phyloP scores from a whole-genome alignment of 2,329 filamentous ascomycete genomes.

The Hypoxylon sp. region DNA sequence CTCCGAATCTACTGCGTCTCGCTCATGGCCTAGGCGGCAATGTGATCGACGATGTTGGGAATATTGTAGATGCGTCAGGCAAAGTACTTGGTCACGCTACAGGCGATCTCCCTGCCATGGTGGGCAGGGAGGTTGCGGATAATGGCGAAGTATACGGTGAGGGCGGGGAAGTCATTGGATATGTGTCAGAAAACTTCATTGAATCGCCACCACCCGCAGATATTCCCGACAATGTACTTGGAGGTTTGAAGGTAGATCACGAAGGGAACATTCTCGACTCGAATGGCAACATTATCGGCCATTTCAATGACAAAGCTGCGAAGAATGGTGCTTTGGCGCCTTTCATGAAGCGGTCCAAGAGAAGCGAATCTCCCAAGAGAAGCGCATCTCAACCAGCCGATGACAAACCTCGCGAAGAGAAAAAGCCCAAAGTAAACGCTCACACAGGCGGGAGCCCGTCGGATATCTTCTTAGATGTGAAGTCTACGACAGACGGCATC shows the following conservation, averaged over 20 bases:
- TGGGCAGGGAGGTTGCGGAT: conserved; percentile 63
- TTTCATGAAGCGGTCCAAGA: conserved; percentile 31
- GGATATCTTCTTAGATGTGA: conserved; percentile 70
- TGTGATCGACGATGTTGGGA: conserved; percentile 68
- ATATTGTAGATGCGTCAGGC: conserved; percentile 66
- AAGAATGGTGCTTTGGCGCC: conserved; percentile 38
- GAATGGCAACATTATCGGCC: conserved; percentile 63
- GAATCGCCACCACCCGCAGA: conserved; percentile 46
- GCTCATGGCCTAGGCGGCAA: conserved; percentile 63
- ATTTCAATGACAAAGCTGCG: conserved; percentile 61
- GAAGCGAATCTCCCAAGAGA: conserved; percentile 13
- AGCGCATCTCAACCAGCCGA: conserved; percentile 46
- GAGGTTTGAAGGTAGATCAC: conserved; percentile 61
- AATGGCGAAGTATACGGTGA: conserved; percentile 65
- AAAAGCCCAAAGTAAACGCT: conserved; percentile 53
- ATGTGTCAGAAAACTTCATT: conserved; percentile 61
- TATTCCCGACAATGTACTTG: conserved; percentile 48
- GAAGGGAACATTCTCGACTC: conserved; percentile 63
- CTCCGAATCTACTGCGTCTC: conserved; percentile 54
- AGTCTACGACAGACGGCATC: conserved; percentile 70
- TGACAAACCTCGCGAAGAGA: conserved; percentile 39
- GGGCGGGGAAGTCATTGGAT: conserved; percentile 61
- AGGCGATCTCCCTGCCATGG: conserved; percentile 69
- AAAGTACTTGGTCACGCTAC: conserved; percentile 67
- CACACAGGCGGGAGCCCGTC: conserved; percentile 63